These are phyloP conservation scores for Tetrapisispora taiwanensis DNA, from an alignment of 805 yeast genomes.

Conservation along the genomic window DNA sequence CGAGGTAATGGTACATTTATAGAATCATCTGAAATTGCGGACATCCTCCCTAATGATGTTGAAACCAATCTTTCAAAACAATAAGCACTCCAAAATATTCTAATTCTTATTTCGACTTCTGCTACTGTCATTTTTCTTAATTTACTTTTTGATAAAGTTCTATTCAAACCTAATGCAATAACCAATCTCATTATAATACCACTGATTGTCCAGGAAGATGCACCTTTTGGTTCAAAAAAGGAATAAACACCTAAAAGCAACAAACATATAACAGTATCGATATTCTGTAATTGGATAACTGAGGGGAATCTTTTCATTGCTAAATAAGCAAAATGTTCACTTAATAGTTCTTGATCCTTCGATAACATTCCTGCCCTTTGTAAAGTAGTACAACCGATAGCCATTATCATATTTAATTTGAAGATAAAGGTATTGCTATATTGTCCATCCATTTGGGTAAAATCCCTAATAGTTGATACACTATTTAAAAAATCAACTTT, in stretches of 20 bases:
- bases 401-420: slow-evolving; percentile 43
- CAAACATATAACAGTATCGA: slow-evolving; percentile 34
- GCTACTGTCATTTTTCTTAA: slow-evolving; percentile 23
- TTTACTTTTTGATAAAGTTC: slow-evolving; percentile 26
- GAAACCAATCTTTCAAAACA: slow-evolving; percentile 41
- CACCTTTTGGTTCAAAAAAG: slow-evolving; percentile 40
- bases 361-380: slow-evolving; percentile 33
- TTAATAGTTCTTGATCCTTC: slow-evolving; percentile 29
- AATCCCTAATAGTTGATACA: slow-evolving; percentile 25
- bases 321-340: slow-evolving; percentile 33
- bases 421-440: slow-evolving; percentile 28
- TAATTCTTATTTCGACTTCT: slow-evolving; percentile 35
- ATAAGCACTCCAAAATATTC: slow-evolving; percentile 43
- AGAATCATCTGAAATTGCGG: slow-evolving; percentile 40
- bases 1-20: slow-evolving; percentile 37
- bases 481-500: slow-evolving; percentile 30
- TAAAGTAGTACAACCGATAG: slow-evolving; percentile 45
- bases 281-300: slow-evolving; percentile 33
- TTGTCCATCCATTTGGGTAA: slow-evolving; percentile 15
- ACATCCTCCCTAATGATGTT: slow-evolving; percentile 39
- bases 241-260: slow-evolving; percentile 41
- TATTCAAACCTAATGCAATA: slow-evolving; percentile 38
- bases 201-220: slow-evolving; percentile 43
- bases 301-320: slow-evolving; percentile 34
- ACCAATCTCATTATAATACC: slow-evolving; percentile 39